Evolutionary conservation across 345 rosid species (phyloP), one percentile per base, ranked within the genome.

Genomic region (Abelmoschus esculentus): DNA sequence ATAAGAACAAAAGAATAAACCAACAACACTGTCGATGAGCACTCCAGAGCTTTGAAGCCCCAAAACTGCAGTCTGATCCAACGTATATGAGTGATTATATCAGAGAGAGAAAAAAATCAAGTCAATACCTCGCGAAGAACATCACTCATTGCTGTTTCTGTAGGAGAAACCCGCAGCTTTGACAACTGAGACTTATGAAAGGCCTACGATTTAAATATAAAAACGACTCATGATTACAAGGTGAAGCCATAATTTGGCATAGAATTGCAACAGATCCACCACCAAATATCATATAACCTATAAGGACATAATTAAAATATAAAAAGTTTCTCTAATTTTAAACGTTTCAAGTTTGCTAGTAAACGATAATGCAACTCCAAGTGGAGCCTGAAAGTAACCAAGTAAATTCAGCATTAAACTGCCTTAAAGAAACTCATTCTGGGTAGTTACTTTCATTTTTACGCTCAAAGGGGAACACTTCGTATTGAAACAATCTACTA

Each of bases 111-210:
- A 54, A 44, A 36, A 73, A 54, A 65, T 11, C n/a, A 47, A 59
- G 63, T 18, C 67, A 61, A 57, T 86, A 95, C 99, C 91, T 95
- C 98, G 44, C 99, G 90, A 73, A 86, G 86, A 72, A 95, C 99
- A 80, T 95, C 99, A 31, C 84, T 83, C 99, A 95, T 91, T 73
- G 99, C 98, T 34, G 96, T 95, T 84, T 95, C 99, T 62, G 96
- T 90, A 72, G 99, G 99, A 72, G 89, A 89, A 76, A 95, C 99
- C 14, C 93, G 88, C 80, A 85, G 80, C 85, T 88, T 91, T 72
- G 78, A 74, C 31, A 95, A 80, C 79, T 95, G 96, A 34, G 99
- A 95, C 85, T 91, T 91, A 72, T 90, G 98, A 77, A 95, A 95
- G 52, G 97, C 93, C 99, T 95, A 76, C 36, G 79, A 73, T 55